Percentiles rank a stretch among this genome's conserved stretches.
These are phyloP conservation scores for Phytophthora citricola DNA, from an alignment of 352 stramenopile genomes.

Conservation along the genomic window DNA sequence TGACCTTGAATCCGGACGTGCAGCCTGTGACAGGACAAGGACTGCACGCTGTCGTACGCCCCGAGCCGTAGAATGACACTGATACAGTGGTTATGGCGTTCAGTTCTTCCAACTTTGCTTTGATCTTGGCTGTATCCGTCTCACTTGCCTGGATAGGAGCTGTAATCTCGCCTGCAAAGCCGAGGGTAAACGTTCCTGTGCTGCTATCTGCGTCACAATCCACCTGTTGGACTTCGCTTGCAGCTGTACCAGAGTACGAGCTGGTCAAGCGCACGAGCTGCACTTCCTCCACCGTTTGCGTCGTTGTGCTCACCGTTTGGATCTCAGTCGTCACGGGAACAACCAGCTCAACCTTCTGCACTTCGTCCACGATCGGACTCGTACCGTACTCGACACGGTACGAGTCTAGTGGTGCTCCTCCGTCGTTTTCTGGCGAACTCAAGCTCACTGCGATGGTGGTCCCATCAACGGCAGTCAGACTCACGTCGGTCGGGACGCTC, in stretches of 20 bases:
- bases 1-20: slow-evolving; percentile 85
- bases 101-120: slow-evolving; percentile 91
- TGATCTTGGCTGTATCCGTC: slow-evolving; percentile 71
- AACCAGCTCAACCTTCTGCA: slow-evolving; percentile 69
- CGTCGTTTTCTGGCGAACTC: slow-evolving; percentile 79
- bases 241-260: slow-evolving; percentile 60
- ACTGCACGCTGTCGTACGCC: slow-evolving; percentile 69
- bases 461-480: slow-evolving; percentile 86
- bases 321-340: slow-evolving; percentile 78
- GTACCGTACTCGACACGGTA: slow-evolving; percentile 93
- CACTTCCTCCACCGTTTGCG: slow-evolving; percentile 77
- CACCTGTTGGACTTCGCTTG: slow-evolving; percentile 90
- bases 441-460: slow-evolving; percentile 88
- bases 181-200: slow-evolving; percentile 85
- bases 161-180: slow-evolving; percentile 90
- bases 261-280: slow-evolving; percentile 91
- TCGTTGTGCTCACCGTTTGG: slow-evolving; percentile 78
- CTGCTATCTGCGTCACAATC: slow-evolving; percentile 90
- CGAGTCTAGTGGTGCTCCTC: slow-evolving; percentile 84
- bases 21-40: slow-evolving; percentile 68
- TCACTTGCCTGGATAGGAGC: slow-evolving; percentile 87
- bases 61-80: slow-evolving; percentile 65
- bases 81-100: slow-evolving; percentile 86
- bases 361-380: slow-evolving; percentile 82
- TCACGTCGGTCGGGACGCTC: slow-evolving; percentile 68